Conservation (phyloP, 176 grass and related monocot genomes). For the Raddia guianensis region DNA sequence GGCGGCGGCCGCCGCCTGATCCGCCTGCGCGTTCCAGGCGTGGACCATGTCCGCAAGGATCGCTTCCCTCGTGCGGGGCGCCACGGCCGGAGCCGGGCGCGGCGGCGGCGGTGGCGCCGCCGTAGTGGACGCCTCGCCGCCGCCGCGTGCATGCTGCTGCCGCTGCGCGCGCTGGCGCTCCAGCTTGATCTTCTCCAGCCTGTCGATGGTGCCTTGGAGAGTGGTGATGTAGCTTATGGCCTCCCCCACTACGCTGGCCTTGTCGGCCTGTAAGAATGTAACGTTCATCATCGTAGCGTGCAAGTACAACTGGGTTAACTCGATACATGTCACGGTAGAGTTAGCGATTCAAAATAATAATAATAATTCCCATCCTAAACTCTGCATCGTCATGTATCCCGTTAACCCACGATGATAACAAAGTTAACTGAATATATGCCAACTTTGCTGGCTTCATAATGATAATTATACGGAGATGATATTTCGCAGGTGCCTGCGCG, state of each 20-base stretch:
- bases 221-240: constrained; percentile 57
- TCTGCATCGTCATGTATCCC: too few relatives aligned
- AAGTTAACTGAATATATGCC: too few relatives aligned
- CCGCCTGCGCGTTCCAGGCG: not conserved
- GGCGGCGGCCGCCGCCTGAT: not conserved
- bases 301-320: not conserved
- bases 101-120: too few relatives aligned
- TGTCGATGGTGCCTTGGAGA: constrained; percentile 45
- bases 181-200: constrained; percentile 50
- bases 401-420: too few relatives aligned
- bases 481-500: too few relatives aligned
- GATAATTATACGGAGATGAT: too few relatives aligned
- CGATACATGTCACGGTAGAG: too few relatives aligned
- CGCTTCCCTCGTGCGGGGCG: constrained; percentile 26
- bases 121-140: not conserved
- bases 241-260: constrained; percentile 59
- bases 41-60: constrained; percentile 43
- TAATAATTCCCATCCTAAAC: too few relatives aligned
- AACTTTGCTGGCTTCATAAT: too few relatives aligned
- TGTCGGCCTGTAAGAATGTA: constrained; percentile 60
- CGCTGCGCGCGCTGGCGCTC: constrained; percentile 15
- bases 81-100: not conserved
- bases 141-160: not conserved
- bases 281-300: not conserved
- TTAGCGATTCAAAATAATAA: too few relatives aligned